Conservation (phyloP, 805 yeast genomes). For the Komagataella pastoris region DNA sequence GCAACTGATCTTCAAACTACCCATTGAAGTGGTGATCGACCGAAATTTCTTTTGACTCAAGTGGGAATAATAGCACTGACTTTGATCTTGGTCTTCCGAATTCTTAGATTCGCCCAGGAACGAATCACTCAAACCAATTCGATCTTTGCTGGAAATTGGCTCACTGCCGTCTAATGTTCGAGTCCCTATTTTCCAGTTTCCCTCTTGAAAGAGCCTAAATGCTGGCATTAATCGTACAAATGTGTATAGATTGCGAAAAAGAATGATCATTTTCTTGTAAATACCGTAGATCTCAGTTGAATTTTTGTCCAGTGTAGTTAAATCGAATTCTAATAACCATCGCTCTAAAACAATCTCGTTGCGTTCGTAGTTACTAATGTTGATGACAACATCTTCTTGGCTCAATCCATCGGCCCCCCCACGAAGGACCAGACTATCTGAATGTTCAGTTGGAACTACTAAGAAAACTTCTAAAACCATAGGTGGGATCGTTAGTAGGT, state of each 20-base stretch:
- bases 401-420: conserved; percentile 1
- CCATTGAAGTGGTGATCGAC: conserved; percentile 66
- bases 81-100: conserved; percentile 7
- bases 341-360: conserved; percentile 83
- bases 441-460: neutral
- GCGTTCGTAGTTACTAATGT: neutral
- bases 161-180: conserved; percentile 64
- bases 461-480: conserved; percentile 68
- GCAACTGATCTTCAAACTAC: conserved; percentile 56
- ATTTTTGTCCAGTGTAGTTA: conserved; percentile 21
- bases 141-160: conserved; percentile 68
- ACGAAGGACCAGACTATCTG: conserved; percentile 11
- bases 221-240: conserved; percentile 59
- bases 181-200: conserved; percentile 34
- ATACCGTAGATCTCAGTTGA: conserved; percentile 49
- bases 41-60: conserved; percentile 48
- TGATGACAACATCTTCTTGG: neutral
- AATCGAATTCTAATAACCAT: conserved; percentile 80
- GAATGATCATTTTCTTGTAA: conserved; percentile 60
- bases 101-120: conserved; percentile 7
- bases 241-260: conserved; percentile 65
- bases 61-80: conserved; percentile 22
- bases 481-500: conserved; percentile 48
- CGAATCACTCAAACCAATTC: conserved; percentile 67
- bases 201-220: conserved; percentile 28